Evolutionary conservation across 2,329 filamentous ascomycete genomes (phyloP).

Genomic region (Chaetomium globosum): DNA sequence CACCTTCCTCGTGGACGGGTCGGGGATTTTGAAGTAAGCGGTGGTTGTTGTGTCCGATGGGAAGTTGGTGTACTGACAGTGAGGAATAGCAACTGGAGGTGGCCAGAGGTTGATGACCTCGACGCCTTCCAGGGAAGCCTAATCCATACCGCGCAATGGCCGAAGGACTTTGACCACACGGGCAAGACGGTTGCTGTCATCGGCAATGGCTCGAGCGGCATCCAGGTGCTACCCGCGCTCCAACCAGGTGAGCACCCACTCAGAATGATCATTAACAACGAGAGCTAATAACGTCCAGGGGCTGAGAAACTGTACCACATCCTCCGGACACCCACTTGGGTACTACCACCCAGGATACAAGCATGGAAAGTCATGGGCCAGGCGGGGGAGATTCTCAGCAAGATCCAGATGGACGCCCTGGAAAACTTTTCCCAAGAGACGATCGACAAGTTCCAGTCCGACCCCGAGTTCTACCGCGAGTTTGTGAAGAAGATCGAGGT

Average conservation of each 20-base stretch:
- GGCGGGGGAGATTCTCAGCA: conserved; percentile 43
- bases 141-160: conserved; percentile 59
- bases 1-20: conserved; percentile 54
- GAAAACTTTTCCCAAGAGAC: conserved; percentile 50
- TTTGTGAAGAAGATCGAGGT: conserved; percentile 53
- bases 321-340: conserved; percentile 50
- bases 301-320: conserved; percentile 46
- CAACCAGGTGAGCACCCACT: conserved; percentile 44
- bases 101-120: conserved; percentile 53
- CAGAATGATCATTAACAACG: background rate
- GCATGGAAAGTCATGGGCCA: conserved; percentile 46
- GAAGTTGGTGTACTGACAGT: conserved; percentile 13
- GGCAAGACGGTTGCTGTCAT: conserved; percentile 59
- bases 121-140: conserved; percentile 52
- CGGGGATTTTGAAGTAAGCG: conserved; percentile 57
- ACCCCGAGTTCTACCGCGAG: conserved; percentile 50
- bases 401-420: conserved; percentile 48
- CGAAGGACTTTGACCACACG: conserved; percentile 51
- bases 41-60: background rate
- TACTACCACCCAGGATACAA: conserved; percentile 43
- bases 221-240: conserved; percentile 58
- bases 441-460: conserved; percentile 51
- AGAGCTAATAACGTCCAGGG: conserved; percentile 34
- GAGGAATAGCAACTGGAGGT: conserved; percentile 52
- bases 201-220: conserved; percentile 58